Evolutionary conservation across 305 asterid genomes (phyloP).

Genomic region (Solanum hybrid): DNA sequence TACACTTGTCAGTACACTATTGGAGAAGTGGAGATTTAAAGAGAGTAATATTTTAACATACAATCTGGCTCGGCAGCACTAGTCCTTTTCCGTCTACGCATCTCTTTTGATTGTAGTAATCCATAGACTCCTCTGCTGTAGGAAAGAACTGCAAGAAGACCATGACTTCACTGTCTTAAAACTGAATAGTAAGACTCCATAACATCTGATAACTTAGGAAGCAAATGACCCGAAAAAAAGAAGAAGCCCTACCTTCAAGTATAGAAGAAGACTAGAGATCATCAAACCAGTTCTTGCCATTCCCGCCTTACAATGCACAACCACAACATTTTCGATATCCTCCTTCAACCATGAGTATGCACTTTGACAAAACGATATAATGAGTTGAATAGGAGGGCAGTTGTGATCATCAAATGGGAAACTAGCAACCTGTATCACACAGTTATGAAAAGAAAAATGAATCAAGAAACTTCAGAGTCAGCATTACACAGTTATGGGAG

Average conservation of each 20-base stretch:
- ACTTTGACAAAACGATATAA: constrained; percentile 88
- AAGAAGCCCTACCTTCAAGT: constrained; percentile 52
- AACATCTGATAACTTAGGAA: background rate
- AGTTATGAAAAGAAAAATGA: background rate
- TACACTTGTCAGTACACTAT: background rate
- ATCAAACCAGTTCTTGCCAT: constrained; percentile 99
- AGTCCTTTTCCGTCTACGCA: constrained; percentile 94
- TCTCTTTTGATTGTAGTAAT: constrained; percentile 93
- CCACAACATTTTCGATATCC: constrained; percentile 96
- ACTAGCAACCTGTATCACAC: constrained; percentile 64
- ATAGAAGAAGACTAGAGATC: constrained; percentile 95
- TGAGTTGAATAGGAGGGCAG: constrained; percentile 94
- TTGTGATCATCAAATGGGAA: constrained; percentile 97
- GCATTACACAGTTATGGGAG: background rate
- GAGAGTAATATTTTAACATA: constrained; percentile 26
- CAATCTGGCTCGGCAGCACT: constrained; percentile 97
- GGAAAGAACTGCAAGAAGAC: constrained; percentile 76
- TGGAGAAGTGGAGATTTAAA: background rate
- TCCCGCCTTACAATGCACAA: constrained; percentile 98
- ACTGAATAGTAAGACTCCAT: background rate
- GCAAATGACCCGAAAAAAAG: background rate
- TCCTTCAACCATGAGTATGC: constrained; percentile 99
- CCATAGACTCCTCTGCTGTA: constrained; percentile 95
- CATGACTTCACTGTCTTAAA: constrained; percentile 9
- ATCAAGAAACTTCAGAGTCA: background rate